phyloP scores from a whole-genome alignment of 352 stramenopile species.

The Globisporangium uncinulatum region DNA sequence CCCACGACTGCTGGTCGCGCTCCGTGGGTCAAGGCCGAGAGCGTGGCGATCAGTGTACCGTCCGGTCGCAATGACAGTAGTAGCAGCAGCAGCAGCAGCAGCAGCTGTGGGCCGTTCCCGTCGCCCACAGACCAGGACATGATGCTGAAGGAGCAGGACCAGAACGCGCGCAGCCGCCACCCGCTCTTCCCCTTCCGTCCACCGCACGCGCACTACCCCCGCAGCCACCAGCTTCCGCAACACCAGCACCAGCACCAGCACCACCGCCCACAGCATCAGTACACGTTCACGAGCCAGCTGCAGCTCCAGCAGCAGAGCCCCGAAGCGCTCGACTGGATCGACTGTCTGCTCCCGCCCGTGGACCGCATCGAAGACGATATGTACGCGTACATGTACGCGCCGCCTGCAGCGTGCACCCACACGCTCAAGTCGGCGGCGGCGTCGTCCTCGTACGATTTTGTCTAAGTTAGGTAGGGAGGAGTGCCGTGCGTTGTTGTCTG shows the following conservation, averaged over 20 bases:
- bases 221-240: neutral
- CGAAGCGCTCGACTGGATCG: conserved; percentile 53
- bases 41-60: conserved; percentile 19
- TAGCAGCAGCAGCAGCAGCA: conserved; percentile 8
- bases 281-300: neutral
- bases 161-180: conserved; percentile 16
- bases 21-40: conserved; percentile 14
- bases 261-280: neutral
- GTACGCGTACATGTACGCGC: conserved; percentile 39
- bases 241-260: neutral
- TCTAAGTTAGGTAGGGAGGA: conserved; percentile 11
- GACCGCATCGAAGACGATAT: conserved; percentile 28
- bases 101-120: conserved; percentile 15
- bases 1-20: too few relatives aligned
- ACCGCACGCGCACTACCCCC: conserved; percentile 10
- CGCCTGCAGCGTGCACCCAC: conserved; percentile 1
- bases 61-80: conserved; percentile 10
- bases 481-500: neutral
- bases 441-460: conserved; percentile 31
- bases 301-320: conserved; percentile 12
- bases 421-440: conserved; percentile 11
- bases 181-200: neutral
- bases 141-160: conserved; percentile 33
- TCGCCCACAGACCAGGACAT: conserved; percentile 17
- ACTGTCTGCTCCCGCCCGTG: conserved; percentile 36